Percentiles rank a stretch among this genome's conserved stretches.
Conservation (phyloP, 805 yeast genomes). For the Barnettozyma salicaria region DNA sequence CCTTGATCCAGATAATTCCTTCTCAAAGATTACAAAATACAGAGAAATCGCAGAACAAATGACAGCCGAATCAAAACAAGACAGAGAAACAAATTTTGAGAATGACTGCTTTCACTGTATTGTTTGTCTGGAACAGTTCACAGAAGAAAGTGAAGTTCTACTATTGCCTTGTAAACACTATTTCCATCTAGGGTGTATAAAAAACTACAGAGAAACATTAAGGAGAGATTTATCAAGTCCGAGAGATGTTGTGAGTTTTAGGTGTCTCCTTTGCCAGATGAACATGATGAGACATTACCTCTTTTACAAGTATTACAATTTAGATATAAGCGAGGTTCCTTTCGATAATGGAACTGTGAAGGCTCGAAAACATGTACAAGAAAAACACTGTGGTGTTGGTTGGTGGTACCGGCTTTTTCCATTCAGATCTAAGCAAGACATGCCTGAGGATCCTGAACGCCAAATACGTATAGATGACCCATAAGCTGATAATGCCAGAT, state of each 20-base stretch:
- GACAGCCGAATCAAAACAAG: too few species aligned
- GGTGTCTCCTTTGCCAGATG: constrained; percentile 8
- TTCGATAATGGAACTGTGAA: too few species aligned
- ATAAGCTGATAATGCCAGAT: too few species aligned
- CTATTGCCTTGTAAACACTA: constrained; percentile 9
- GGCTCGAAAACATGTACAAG: background rate
- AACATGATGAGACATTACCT: constrained; percentile 3
- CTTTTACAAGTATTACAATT: constrained; percentile 2
- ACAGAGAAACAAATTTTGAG: too few species aligned
- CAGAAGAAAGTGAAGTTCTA: background rate
- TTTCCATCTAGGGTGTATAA: constrained; percentile 6
- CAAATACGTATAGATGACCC: too few species aligned
- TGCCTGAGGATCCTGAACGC: too few species aligned
- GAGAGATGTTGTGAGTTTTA: too few species aligned
- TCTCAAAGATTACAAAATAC: constrained; percentile 2
- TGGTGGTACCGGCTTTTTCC: too few species aligned
- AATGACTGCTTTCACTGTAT: background rate
- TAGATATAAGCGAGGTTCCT: background rate
- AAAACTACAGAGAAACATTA: background rate
- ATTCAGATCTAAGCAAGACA: too few species aligned
- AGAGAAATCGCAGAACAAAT: too few species aligned
- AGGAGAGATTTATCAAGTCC: too few species aligned
- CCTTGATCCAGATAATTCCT: constrained; percentile 2
- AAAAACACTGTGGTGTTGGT: constrained; percentile 1
- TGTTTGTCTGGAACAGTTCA: constrained; percentile 4